Conservation (phyloP, 2,329 filamentous ascomycete species). For the Cordyceps sp. region DNA sequence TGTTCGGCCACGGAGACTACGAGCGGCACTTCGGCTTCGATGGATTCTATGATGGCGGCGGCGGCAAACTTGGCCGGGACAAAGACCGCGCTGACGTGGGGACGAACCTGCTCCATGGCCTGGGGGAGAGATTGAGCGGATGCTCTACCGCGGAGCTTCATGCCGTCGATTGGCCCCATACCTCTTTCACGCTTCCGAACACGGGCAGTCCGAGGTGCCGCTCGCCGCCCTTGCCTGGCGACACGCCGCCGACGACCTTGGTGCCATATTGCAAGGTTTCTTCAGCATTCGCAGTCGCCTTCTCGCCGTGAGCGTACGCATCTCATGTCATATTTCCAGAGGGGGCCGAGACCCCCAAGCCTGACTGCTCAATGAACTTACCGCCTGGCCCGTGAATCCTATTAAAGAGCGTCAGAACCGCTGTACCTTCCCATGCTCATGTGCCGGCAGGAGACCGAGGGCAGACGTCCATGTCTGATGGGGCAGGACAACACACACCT, state of each 20-base stretch:
- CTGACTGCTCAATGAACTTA: too few relatives aligned
- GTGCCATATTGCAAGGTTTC: conserved; percentile 22
- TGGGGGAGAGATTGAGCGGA: conserved; percentile 2
- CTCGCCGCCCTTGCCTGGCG: conserved; percentile 17
- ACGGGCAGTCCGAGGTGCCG: conserved; percentile 18
- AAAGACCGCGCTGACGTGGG: conserved; percentile 58
- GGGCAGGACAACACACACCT: background rate
- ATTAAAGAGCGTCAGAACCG: background rate
- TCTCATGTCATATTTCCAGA: background rate
- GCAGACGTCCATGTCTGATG: too few relatives aligned
- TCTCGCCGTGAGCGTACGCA: background rate
- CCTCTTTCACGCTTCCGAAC: conserved; percentile 16
- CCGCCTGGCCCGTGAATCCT: conserved; percentile 22
- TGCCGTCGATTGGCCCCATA: conserved; percentile 2
- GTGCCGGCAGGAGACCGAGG: too few relatives aligned
- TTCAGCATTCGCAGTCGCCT: conserved; percentile 20
- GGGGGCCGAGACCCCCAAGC: background rate
- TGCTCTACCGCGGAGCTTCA: background rate
- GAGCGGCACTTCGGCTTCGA: conserved; percentile 62
- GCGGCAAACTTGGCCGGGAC: conserved; percentile 52
- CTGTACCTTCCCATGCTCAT: too few relatives aligned
- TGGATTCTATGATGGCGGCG: conserved; percentile 53
- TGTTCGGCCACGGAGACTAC: conserved; percentile 70
- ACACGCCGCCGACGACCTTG: conserved; percentile 20
- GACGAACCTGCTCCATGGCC: conserved; percentile 20